Conservation (phyloP, 768 basidiomycete species). For the Mycena floridula region DNA sequence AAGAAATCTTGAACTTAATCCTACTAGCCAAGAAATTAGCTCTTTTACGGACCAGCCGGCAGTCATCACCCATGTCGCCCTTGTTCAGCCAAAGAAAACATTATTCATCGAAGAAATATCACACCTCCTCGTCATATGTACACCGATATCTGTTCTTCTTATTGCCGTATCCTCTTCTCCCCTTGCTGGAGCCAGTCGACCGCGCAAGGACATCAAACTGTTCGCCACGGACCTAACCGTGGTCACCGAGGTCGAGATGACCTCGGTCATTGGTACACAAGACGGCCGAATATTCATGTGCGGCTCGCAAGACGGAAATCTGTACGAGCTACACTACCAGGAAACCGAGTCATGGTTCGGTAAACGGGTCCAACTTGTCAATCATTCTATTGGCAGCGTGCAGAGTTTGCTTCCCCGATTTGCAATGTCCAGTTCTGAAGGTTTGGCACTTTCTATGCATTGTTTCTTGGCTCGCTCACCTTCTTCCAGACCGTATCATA, state of each 20-base stretch:
- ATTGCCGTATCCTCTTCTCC: slow-evolving; percentile 69
- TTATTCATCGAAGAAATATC: slow-evolving; percentile 94
- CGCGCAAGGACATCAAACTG: slow-evolving; percentile 73
- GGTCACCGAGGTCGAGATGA: slow-evolving; percentile 79
- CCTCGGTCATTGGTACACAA: slow-evolving; percentile 68
- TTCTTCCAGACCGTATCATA: slow-evolving; percentile 58
- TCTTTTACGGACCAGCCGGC: slow-evolving; percentile 91
- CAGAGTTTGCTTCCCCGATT: slow-evolving; percentile 78
- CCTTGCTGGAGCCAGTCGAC: slow-evolving; percentile 31
- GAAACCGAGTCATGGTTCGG: slow-evolving; percentile 90
- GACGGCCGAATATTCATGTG: slow-evolving; percentile 91
- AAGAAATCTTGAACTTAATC: slow-evolving; percentile 1
- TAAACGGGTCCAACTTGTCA: slow-evolving; percentile 77
- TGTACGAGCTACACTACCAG: slow-evolving; percentile 92
- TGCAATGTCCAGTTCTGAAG: slow-evolving; percentile 54
- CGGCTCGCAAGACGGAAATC: slow-evolving; percentile 75
- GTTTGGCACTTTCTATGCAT: slow-evolving; percentile 31
- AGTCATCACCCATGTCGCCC: slow-evolving; percentile 81
- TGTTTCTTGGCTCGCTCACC: background rate
- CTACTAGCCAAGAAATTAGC: slow-evolving; percentile 76
- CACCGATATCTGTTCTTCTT: slow-evolving; percentile 75
- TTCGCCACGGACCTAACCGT: slow-evolving; percentile 86
- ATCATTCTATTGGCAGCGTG: slow-evolving; percentile 77
- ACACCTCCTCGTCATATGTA: slow-evolving; percentile 84
- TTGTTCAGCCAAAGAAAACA: slow-evolving; percentile 78